Evolutionary conservation across 148 eudicot species (phyloP).

Genomic region (Silene uniflora): DNA sequence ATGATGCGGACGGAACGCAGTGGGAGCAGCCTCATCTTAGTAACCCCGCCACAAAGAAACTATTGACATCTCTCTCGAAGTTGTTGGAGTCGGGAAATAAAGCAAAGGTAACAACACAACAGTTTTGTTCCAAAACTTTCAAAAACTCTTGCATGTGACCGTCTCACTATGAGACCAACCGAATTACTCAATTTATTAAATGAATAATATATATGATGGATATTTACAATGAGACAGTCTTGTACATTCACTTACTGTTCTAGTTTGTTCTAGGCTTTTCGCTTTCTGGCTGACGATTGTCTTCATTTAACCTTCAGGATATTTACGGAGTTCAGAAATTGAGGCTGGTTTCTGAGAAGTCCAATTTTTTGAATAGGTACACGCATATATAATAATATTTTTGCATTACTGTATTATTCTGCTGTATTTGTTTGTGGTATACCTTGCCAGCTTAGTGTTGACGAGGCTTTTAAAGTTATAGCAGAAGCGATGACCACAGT

Average conservation of each 20-base stretch:
- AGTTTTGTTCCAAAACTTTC: not conserved
- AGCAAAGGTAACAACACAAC: conserved; percentile 47
- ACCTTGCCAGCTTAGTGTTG: not conserved
- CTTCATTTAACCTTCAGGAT: conserved; percentile 50
- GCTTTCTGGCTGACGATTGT: not conserved
- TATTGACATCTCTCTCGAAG: conserved; percentile 51
- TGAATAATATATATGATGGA: not conserved
- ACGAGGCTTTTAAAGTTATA: not conserved
- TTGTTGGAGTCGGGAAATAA: conserved; percentile 55
- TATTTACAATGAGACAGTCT: too few relatives aligned
- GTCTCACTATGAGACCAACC: not conserved
- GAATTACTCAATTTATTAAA: not conserved
- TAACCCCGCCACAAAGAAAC: conserved; percentile 44
- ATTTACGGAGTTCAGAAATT: conserved; percentile 69
- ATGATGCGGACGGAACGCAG: conserved; percentile 53
- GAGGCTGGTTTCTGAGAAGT: conserved; percentile 65
- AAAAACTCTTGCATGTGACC: not conserved
- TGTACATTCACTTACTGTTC: too few relatives aligned
- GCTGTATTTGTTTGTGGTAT: not conserved
- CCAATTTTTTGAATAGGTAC: conserved; percentile 73
- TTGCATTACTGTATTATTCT: conserved; percentile 6
- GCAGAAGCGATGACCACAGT: not conserved
- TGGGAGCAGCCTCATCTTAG: conserved; percentile 85
- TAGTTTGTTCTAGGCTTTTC: not conserved
- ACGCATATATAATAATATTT: not conserved